phyloP scores from a whole-genome alignment of 2,329 filamentous ascomycete genomes.

The Fusarium keratoplasticum region DNA sequence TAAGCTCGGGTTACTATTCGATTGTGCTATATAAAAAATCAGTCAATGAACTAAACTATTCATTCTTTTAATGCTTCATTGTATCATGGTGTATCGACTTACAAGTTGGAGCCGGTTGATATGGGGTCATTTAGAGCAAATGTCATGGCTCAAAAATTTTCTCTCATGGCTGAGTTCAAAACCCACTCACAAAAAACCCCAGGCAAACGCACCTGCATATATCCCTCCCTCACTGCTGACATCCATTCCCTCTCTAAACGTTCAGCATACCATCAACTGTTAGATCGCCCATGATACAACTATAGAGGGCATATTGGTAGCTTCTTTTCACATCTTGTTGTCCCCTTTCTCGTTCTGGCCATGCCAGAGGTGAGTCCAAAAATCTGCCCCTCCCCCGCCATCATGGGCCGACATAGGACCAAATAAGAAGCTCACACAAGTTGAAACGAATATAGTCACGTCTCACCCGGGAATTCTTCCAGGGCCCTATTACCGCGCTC shows the following conservation, averaged over 20 bases:
- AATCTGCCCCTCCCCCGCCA: slow-evolving; percentile 43
- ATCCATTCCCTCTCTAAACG: background rate
- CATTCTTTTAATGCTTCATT: background rate
- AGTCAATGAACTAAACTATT: background rate
- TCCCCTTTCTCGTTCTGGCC: background rate
- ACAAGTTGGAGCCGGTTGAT: background rate
- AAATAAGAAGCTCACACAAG: slow-evolving; percentile 11
- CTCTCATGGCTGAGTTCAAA: slow-evolving; percentile 34
- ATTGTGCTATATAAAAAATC: slow-evolving; percentile 20
- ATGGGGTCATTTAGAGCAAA: slow-evolving; percentile 21
- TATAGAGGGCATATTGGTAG: background rate
- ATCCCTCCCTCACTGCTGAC: background rate
- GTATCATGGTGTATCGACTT: background rate
- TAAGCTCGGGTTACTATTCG: slow-evolving; percentile 21
- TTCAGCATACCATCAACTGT: background rate
- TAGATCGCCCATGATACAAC: background rate
- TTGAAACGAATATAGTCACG: slow-evolving; percentile 10
- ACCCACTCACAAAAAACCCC: slow-evolving; percentile 38
- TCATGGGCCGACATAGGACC: slow-evolving; percentile 15
- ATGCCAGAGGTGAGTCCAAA: slow-evolving; percentile 33
- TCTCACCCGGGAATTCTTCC: slow-evolving; percentile 53
- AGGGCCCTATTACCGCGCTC: slow-evolving; percentile 70
- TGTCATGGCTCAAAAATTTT: slow-evolving; percentile 35
- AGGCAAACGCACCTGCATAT: slow-evolving; percentile 8
- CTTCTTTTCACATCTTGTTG: background rate